These are phyloP conservation scores for Suillus alpinus DNA, from an alignment of 768 basidiomycete genomes.

Conservation along the genomic window DNA sequence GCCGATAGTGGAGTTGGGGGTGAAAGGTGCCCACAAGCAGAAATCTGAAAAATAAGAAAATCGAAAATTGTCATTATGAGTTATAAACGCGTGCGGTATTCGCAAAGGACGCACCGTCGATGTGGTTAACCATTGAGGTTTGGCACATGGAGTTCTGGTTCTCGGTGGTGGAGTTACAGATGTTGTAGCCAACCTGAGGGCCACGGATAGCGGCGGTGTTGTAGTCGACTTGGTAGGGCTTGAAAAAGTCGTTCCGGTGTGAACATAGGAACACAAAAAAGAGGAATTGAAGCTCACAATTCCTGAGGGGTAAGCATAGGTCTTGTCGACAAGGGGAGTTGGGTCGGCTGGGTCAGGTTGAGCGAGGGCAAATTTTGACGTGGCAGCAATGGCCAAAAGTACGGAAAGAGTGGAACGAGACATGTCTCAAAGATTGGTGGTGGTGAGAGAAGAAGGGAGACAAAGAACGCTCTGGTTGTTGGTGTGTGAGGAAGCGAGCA, in stretches of 20 bases:
- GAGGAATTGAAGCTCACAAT: constrained; percentile 32
- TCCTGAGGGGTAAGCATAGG: constrained; percentile 40
- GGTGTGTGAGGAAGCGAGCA: neutral
- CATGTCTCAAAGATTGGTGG: constrained; percentile 33
- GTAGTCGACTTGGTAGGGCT: constrained; percentile 54
- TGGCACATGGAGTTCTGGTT: constrained; percentile 65
- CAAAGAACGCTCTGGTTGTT: neutral
- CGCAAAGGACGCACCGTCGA: constrained; percentile 28
- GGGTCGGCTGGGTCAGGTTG: constrained; percentile 42
- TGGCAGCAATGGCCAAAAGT: constrained; percentile 29
- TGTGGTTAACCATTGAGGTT: constrained; percentile 61
- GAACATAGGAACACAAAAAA: neutral
- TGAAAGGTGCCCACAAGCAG: constrained; percentile 62
- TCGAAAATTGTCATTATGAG: constrained; percentile 24
- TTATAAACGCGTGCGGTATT: neutral
- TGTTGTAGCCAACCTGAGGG: constrained; percentile 61
- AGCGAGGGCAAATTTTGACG: constrained; percentile 28
- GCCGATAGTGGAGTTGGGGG: constrained; percentile 51
- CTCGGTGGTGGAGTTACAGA: constrained; percentile 67
- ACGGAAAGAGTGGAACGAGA: constrained; percentile 48
- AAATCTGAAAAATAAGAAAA: constrained; percentile 47
- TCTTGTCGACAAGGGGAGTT: constrained; percentile 45
- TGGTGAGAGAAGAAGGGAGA: neutral
- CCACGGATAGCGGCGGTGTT: constrained; percentile 48
- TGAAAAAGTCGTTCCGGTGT: neutral